Evolutionary conservation across 768 basidiomycete species (phyloP).

Genomic region (Butyriboletus loyo): DNA sequence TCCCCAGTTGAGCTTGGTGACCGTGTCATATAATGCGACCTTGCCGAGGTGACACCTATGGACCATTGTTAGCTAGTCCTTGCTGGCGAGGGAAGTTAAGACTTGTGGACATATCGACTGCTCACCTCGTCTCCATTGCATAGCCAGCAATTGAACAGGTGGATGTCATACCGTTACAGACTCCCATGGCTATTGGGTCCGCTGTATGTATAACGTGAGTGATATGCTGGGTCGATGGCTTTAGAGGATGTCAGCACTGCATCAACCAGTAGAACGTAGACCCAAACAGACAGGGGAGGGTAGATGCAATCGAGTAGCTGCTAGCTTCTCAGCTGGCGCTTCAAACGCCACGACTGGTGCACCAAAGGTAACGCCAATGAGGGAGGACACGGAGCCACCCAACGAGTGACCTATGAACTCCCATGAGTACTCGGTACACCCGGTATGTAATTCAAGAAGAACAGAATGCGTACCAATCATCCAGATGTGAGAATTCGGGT

Average conservation of each 20-base stretch:
- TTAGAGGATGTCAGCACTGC: constrained; percentile 1
- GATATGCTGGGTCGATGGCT: constrained; percentile 73
- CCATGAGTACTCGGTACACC: not conserved
- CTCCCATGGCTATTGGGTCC: constrained; percentile 89
- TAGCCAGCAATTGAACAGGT: constrained; percentile 82
- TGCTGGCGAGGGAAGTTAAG: not conserved
- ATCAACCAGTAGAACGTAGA: not conserved
- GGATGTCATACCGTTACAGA: constrained; percentile 73
- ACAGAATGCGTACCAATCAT: constrained; percentile 51
- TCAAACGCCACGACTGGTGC: constrained; percentile 89
- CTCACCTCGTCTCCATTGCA: constrained; percentile 70
- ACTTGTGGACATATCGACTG: not conserved
- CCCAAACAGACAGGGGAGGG: constrained; percentile 66
- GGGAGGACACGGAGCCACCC: constrained; percentile 80
- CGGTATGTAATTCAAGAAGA: not conserved
- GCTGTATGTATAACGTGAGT: constrained; percentile 92
- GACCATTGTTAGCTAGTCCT: not conserved
- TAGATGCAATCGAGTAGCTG: constrained; percentile 79
- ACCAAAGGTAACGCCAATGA: constrained; percentile 90
- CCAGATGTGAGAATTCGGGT: constrained; percentile 90
- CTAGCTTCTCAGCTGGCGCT: constrained; percentile 69
- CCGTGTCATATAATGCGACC: constrained; percentile 81
- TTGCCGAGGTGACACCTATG: constrained; percentile 85
- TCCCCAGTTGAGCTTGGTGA: constrained; percentile 74
- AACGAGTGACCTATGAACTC: constrained; percentile 59